Evolutionary conservation across 495 filamentous ascomycete species (phyloP), one percentile per base, ranked within the genome.

Genomic region (Oleoguttula mirabilis): DNA sequence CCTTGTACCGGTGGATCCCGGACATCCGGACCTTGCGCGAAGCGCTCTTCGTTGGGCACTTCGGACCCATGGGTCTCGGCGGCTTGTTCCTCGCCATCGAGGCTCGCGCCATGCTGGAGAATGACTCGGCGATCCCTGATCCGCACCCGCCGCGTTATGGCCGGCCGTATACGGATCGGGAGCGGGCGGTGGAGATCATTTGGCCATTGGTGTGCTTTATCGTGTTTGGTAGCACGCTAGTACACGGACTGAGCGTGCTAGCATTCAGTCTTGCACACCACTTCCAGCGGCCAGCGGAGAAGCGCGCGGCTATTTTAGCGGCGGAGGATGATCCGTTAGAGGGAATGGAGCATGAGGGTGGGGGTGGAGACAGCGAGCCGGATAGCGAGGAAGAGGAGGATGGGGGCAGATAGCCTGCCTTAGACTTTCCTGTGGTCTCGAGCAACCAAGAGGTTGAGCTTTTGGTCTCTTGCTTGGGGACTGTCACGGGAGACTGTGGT

Each of bases 1-100:
- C 57, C 4, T 46, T 66, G 35, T 62, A 71, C 39, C 51, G 43
- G 5, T 61, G 55, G 41, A 64, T 64, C 28, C 67, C 59, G 6
- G 65, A 66, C 31, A 57, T 73, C 40, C 43, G 55, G 3, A 69
- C 69, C 0, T 61, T 56, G 36, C 54, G 57, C 11, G 69, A 73
- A 50, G 69, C 67, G 0, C 55, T 73, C 4, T 73, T 71, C 54
- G 60, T 56, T 41, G 69, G 69, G 0, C 69, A 71, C 49, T 71
- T 73, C 45, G 67, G 66, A 1, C 66, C 67, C 28, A 73, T 73
- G 64, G 69, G 69, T 21, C 55, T 71, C 1, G 69, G 69, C 1
- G 69, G 61, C 4, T 39, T 71, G 10, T 73, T 71, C 52, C 59
- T 73, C 8, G 62, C 66, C 32, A 69, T 72, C 32, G 69, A 72